Evolutionary conservation across 2,329 filamentous ascomycete genomes (phyloP), one percentile per base, ranked within the genome.

Genomic region (Aspergillus candidus): DNA sequence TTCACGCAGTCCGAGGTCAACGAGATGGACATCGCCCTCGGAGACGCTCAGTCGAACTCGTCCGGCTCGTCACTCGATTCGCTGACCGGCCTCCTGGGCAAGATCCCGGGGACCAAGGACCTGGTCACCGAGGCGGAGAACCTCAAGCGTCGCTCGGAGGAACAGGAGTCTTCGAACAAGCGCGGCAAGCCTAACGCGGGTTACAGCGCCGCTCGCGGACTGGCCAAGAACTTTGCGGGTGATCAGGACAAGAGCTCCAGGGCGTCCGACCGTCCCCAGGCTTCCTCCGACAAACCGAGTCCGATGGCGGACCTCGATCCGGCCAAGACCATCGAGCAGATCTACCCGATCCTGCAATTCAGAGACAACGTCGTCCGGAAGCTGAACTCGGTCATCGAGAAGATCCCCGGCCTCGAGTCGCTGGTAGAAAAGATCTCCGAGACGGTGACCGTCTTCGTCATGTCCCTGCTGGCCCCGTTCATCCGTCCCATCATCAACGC

Each of bases 371-470:
- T 98, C 43, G 90, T 96, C 40, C 88, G 88, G 55, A 79, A 83
- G 33, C 89, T 98, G 65, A 88, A 82, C 59, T 79, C 81, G 32
- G 84, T 89, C 41, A 88, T 97, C 53, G 82, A 89, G 57, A 96
- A 94, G 72, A 85, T 98, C 32, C 93, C 93, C 0, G 91, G 91
- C 0, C 75, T 98, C 4, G 88, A 95, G 68, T 72, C 83, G 49
- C 73, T 96, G n/a, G 81, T 97, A 15, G 91, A 97, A 52, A 91
- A 88, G 57, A 94, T 98, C 57, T 88, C 86, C 44, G 93, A 98
- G 70, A 91, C 86, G 1, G 74, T 98, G 33, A 95, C 91, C 0
- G 77, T 95, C 6, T 97, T 97, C 62, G 80, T 98, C 40, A 78
- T 98, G 49, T 90, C 89, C 5, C 78, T 98, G 1, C 76, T 98